phyloP scores from a whole-genome alignment of 805 yeast species.

The Tetrapisispora iriomotensis region DNA sequence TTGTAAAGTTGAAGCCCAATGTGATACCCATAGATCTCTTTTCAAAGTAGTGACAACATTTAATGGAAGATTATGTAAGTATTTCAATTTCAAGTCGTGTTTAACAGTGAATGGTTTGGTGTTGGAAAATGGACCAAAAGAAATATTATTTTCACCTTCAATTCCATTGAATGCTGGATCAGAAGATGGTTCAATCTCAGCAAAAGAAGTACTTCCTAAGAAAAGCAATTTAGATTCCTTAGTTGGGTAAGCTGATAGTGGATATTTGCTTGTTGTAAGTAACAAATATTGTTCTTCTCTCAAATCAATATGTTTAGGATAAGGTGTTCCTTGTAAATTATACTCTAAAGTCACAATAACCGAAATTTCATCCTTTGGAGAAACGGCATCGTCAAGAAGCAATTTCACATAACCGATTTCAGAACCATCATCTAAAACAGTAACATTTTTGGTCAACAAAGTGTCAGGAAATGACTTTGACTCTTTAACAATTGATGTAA shows the following conservation, averaged over 20 bases:
- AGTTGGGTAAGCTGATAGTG: slow-evolving; percentile 56
- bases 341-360: slow-evolving; percentile 42
- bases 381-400: slow-evolving; percentile 52
- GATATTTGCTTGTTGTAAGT: slow-evolving; percentile 43
- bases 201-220: slow-evolving; percentile 19
- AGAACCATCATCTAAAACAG: slow-evolving; percentile 15
- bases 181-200: slow-evolving; percentile 12
- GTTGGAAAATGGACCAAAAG: slow-evolving; percentile 45
- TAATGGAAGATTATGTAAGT: slow-evolving; percentile 57
- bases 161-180: slow-evolving; percentile 30
- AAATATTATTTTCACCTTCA: slow-evolving; percentile 34
- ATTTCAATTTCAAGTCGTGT: slow-evolving; percentile 46
- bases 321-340: slow-evolving; percentile 42
- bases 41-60: slow-evolving; percentile 48
- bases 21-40: slow-evolving; percentile 84
- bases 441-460: slow-evolving; percentile 14
- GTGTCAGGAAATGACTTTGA: neutral
- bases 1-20: slow-evolving; percentile 61
- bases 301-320: slow-evolving; percentile 55
- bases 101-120: slow-evolving; percentile 37
- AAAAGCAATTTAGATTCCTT: slow-evolving; percentile 38
- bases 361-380: slow-evolving; percentile 46
- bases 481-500: neutral
- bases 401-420: slow-evolving; percentile 37
- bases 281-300: slow-evolving; percentile 52